phyloP scores from a whole-genome alignment of 2,329 filamentous ascomycete genomes.

The Botrytis squamosa region DNA sequence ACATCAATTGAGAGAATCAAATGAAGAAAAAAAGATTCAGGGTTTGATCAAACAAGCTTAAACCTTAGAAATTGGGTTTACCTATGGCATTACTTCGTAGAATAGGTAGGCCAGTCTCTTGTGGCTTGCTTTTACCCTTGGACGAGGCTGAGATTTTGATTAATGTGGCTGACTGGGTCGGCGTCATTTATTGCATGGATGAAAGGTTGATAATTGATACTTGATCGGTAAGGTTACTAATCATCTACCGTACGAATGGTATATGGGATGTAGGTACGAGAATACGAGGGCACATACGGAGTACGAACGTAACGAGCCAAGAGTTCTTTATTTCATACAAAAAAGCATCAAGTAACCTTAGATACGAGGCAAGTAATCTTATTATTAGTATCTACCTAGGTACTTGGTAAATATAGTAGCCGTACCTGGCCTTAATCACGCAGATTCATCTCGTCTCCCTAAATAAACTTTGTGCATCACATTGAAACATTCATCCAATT shows the following conservation, averaged over 20 bases:
- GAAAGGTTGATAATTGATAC: background rate
- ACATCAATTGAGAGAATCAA: background rate
- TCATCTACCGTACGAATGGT: background rate
- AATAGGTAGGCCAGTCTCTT: background rate
- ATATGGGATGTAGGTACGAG: background rate
- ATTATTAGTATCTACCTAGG: background rate
- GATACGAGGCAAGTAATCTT: background rate
- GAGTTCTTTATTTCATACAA: too few species aligned
- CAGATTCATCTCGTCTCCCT: background rate
- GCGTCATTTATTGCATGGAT: background rate
- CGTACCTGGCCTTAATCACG: background rate
- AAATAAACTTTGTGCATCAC: background rate
- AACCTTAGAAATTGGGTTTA: background rate
- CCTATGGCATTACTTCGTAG: background rate
- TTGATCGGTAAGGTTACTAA: background rate
- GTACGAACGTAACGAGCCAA: too few species aligned
- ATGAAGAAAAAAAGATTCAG: background rate
- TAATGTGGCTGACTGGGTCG: background rate
- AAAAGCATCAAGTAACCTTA: background rate
- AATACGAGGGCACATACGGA: too few species aligned
- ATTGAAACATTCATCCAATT: background rate
- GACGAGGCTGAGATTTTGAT: background rate
- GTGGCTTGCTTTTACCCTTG: background rate
- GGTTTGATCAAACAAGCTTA: background rate
- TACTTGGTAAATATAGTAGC: too few species aligned